These are phyloP conservation scores for Coemansia sp. DNA, from an alignment of 192 early-diverging fungal genomes.

Conservation along the genomic window DNA sequence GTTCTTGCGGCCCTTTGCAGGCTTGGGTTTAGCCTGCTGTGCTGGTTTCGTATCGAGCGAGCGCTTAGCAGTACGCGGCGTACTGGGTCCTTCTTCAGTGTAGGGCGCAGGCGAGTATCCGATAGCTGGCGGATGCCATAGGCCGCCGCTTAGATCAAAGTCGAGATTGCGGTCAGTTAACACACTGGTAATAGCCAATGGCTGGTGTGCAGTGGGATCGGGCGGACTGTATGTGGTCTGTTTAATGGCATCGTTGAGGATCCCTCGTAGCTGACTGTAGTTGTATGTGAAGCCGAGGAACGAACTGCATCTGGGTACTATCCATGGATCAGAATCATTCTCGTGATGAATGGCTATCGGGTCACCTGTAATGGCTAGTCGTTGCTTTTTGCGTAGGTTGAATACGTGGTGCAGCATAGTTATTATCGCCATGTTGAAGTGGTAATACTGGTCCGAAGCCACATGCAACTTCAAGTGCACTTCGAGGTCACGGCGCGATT, in stretches of 20 bases:
- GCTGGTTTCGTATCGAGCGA: background rate
- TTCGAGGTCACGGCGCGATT: slow-evolving; percentile 52
- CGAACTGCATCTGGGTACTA: slow-evolving; percentile 54
- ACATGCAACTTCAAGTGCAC: slow-evolving; percentile 54
- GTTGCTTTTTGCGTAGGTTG: slow-evolving; percentile 51
- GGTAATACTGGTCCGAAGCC: slow-evolving; percentile 54
- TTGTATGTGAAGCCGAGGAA: slow-evolving; percentile 55
- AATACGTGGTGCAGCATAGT: slow-evolving; percentile 57
- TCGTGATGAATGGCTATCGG: slow-evolving; percentile 30
- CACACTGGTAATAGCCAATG: background rate
- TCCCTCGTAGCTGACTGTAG: slow-evolving; percentile 42
- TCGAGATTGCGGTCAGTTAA: background rate
- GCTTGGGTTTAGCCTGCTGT: background rate
- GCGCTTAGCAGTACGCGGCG: background rate
- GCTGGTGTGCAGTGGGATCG: slow-evolving; percentile 12
- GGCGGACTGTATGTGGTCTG: slow-evolving; percentile 55
- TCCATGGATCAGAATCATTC: slow-evolving; percentile 53
- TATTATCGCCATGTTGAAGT: slow-evolving; percentile 58
- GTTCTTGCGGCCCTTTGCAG: slow-evolving; percentile 8
- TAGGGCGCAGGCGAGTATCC: background rate
- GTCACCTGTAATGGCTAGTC: slow-evolving; percentile 22
- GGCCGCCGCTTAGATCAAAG: slow-evolving; percentile 24
- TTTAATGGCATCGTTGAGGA: slow-evolving; percentile 53
- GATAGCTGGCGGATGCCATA: slow-evolving; percentile 17
- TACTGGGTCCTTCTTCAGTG: background rate